A percentile compares a stretch with the other conserved stretches of the same genome.
phyloP scores from a whole-genome alignment of 1,284 basidiomycete genomes.

The Ceratobasidium sp. region DNA sequence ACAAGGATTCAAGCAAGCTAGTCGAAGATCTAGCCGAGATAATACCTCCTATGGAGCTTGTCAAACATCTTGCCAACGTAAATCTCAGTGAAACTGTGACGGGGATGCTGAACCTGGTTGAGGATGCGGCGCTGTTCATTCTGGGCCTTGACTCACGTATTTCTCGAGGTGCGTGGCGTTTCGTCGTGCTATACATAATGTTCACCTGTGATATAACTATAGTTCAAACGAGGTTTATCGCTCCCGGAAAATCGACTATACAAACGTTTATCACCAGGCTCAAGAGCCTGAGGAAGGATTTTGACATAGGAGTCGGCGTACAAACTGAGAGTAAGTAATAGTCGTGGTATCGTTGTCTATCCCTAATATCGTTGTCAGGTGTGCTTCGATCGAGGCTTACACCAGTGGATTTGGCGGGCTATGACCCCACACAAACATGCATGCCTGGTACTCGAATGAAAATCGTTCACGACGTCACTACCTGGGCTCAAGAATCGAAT shows the following conservation, averaged over 20 bases:
- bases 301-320: not conserved
- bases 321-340: no score
- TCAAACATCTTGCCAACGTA: not conserved
- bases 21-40: not conserved
- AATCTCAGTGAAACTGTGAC: not conserved
- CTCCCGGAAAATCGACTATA: not conserved
- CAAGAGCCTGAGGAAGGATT: not conserved
- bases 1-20: not conserved
- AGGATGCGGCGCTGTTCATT: constrained; percentile 10
- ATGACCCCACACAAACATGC: constrained; percentile 8
- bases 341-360: no score
- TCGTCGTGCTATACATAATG: not conserved
- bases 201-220: not conserved
- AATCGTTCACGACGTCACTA: constrained; percentile 46
- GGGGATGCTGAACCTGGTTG: constrained; percentile 3
- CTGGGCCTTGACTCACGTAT: not conserved
- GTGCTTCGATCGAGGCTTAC: no score
- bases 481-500: constrained; percentile 38
- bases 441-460: constrained; percentile 48
- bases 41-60: not conserved
- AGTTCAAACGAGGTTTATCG: constrained; percentile 9
- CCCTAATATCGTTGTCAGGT: no score
- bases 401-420: not conserved
- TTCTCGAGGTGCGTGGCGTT: not conserved
- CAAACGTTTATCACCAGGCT: not conserved